Evolutionary conservation across 352 stramenopile genomes (phyloP).

Genomic region (Pythium sukuiense): DNA sequence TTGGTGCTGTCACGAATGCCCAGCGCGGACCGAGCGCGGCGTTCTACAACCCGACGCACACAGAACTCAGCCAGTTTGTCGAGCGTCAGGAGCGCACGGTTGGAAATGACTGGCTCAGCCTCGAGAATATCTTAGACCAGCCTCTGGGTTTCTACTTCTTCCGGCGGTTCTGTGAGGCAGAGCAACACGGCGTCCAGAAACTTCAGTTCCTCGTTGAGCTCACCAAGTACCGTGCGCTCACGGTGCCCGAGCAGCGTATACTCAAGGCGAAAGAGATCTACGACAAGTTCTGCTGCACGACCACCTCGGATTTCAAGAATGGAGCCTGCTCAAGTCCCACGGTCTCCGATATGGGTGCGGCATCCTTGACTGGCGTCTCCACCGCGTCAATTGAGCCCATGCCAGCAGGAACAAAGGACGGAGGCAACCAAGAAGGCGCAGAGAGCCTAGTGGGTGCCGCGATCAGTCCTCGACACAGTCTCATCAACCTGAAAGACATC

Average conservation of each 20-base stretch:
- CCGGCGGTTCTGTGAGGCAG: constrained; percentile 65
- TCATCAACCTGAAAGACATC: constrained; percentile 54
- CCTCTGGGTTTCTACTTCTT: constrained; percentile 85
- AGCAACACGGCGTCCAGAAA: constrained; percentile 63
- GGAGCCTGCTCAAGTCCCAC: constrained; percentile 11
- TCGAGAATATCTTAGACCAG: constrained; percentile 76
- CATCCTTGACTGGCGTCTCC: constrained; percentile 2
- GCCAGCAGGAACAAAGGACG: not conserved
- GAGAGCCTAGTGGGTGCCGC: constrained; percentile 12
- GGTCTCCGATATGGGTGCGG: constrained; percentile 10
- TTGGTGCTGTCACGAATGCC: constrained; percentile 77
- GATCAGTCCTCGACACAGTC: constrained; percentile 29
- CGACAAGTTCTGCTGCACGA: constrained; percentile 48
- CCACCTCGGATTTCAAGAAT: constrained; percentile 18
- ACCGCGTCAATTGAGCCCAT: constrained; percentile 17
- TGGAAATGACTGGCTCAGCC: constrained; percentile 53
- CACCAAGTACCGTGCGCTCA: constrained; percentile 63
- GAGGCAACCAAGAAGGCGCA: not conserved
- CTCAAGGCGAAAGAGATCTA: constrained; percentile 60
- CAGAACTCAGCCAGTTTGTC: constrained; percentile 66
- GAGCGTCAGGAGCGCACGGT: constrained; percentile 53
- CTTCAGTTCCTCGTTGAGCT: constrained; percentile 73
- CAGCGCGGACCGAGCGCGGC: constrained; percentile 64
- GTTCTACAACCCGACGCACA: constrained; percentile 69
- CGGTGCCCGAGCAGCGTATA: constrained; percentile 42